Percentiles rank a stretch among this genome's conserved stretches.
These are phyloP conservation scores for Pueraria montana DNA, from an alignment of 306 rosid genomes.

Conservation along the genomic window DNA sequence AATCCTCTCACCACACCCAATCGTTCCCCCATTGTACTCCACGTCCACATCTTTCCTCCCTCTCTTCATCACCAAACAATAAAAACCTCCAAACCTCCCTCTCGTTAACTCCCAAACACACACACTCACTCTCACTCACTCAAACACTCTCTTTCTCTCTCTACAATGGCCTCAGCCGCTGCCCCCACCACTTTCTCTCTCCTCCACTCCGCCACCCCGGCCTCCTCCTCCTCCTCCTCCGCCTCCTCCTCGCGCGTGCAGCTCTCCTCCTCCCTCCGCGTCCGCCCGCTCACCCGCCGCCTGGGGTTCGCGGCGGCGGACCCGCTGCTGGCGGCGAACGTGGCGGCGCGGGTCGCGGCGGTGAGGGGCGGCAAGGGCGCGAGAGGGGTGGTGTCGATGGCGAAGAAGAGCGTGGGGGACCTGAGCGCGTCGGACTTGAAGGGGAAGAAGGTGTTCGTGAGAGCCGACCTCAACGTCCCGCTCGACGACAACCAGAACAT, in stretches of 20 bases:
- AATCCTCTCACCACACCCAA: slow-evolving; percentile 58
- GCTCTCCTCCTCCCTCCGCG: slow-evolving; percentile 66
- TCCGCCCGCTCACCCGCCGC: slow-evolving; percentile 66
- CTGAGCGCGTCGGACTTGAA: slow-evolving; percentile 73
- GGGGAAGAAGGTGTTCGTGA: slow-evolving; percentile 91
- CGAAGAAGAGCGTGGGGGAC: slow-evolving; percentile 95
- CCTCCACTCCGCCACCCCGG: slow-evolving; percentile 65
- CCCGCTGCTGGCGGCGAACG: slow-evolving; percentile 69
- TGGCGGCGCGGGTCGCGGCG: slow-evolving; percentile 68
- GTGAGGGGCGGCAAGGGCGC: slow-evolving; percentile 53
- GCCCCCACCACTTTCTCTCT: slow-evolving; percentile 76
- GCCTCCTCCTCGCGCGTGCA: slow-evolving; percentile 64
- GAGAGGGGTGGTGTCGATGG: slow-evolving; percentile 81
- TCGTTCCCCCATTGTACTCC: slow-evolving; percentile 56
- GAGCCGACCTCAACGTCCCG: slow-evolving; percentile 96
- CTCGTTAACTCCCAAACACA: neutral
- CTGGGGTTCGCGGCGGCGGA: slow-evolving; percentile 84
- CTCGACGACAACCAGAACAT: slow-evolving; percentile 88
- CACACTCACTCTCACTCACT: slow-evolving; percentile 24
- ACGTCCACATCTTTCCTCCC: slow-evolving; percentile 69
- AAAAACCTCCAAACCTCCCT: neutral
- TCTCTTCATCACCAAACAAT: neutral
- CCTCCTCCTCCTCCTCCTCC: slow-evolving; percentile 53
- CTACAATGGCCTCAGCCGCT: slow-evolving; percentile 81
- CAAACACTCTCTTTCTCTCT: slow-evolving; percentile 37